Evolutionary conservation across 129 eudicot genomes (phyloP).

Genomic region (Gnaphalium uliginosum): DNA sequence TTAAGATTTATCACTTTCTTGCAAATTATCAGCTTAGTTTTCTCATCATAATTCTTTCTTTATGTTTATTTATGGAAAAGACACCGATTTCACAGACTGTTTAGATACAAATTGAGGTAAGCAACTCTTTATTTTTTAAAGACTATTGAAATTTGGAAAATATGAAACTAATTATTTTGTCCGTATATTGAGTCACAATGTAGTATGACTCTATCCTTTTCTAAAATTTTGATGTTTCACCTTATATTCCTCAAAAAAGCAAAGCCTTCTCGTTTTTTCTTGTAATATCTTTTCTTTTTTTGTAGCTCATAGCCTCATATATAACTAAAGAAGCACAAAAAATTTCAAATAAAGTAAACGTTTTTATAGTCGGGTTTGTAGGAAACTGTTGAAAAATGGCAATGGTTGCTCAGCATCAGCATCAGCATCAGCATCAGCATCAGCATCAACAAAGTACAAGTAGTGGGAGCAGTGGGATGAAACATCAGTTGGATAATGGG

Average conservation of each 20-base stretch:
- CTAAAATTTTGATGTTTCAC: constrained; percentile 22
- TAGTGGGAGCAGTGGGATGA: constrained; percentile 65
- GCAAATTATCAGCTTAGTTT: constrained; percentile 13
- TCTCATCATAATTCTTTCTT: constrained; percentile 1
- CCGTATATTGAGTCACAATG: constrained; percentile 17
- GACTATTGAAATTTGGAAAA: constrained; percentile 1
- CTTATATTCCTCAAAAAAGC: constrained; percentile 37
- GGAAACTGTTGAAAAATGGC: constrained; percentile 55
- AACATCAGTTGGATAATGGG: constrained; percentile 75
- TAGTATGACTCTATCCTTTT: constrained; percentile 30
- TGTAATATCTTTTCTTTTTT: background rate
- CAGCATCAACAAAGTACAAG: constrained; percentile 53
- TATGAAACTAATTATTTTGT: constrained; percentile 29
- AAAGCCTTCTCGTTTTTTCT: constrained; percentile 25
- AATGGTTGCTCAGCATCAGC: constrained; percentile 66
- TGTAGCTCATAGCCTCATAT: constrained; percentile 14
- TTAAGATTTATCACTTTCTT: constrained; percentile 3
- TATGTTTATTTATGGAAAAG: constrained; percentile 15
- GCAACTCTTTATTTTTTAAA: constrained; percentile 22
- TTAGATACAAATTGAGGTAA: constrained; percentile 28
- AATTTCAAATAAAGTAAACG: background rate
- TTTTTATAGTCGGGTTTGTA: constrained; percentile 1
- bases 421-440: constrained; percentile 51
- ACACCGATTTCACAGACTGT: constrained; percentile 17
- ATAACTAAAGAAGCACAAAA: background rate